phyloP scores from a whole-genome alignment of 129 eudicot genomes.

The Pittosporum tobira region DNA sequence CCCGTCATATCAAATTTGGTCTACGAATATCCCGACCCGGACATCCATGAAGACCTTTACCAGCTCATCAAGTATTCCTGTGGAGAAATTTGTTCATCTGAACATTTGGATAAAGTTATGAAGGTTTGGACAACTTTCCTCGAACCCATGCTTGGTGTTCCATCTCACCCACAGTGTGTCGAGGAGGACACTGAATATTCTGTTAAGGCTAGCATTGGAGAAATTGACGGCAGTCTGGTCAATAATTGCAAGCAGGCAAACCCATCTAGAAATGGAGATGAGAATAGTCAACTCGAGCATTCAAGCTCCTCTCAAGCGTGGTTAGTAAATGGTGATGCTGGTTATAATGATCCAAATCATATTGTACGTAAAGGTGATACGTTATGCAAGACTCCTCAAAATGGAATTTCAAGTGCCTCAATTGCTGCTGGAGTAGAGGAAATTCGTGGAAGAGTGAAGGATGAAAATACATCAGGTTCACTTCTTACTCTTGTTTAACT shows the following conservation, averaged over 20 bases:
- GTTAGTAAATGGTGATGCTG: conserved; percentile 28
- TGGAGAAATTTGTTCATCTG: conserved; percentile 65
- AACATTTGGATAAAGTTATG: conserved; percentile 65
- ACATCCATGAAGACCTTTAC: conserved; percentile 76
- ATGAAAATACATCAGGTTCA: conserved; percentile 19
- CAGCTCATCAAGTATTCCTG: conserved; percentile 73
- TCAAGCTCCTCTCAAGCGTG: conserved; percentile 29
- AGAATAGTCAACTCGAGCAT: conserved; percentile 24
- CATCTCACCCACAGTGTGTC: conserved; percentile 41
- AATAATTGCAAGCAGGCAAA: conserved; percentile 22
- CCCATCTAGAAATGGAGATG: conserved; percentile 25
- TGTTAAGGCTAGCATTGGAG: conserved; percentile 27
- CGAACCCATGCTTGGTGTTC: conserved; percentile 71
- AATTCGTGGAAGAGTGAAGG: conserved; percentile 14
- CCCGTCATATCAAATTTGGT: conserved; percentile 49
- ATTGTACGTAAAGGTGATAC: conserved; percentile 18
- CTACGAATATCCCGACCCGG: conserved; percentile 53
- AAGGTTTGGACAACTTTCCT: conserved; percentile 79
- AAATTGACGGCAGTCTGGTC: conserved; percentile 25
- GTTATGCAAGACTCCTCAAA: conserved; percentile 23
- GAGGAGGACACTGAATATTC: conserved; percentile 46
- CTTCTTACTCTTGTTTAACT: not conserved
- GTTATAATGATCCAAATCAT: conserved; percentile 24
- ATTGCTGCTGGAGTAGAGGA: conserved; percentile 16
- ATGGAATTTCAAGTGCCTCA: conserved; percentile 18